Base-by-base conservation (phyloP, 768 basidiomycete species). In the Trametes cubensis region DNA sequence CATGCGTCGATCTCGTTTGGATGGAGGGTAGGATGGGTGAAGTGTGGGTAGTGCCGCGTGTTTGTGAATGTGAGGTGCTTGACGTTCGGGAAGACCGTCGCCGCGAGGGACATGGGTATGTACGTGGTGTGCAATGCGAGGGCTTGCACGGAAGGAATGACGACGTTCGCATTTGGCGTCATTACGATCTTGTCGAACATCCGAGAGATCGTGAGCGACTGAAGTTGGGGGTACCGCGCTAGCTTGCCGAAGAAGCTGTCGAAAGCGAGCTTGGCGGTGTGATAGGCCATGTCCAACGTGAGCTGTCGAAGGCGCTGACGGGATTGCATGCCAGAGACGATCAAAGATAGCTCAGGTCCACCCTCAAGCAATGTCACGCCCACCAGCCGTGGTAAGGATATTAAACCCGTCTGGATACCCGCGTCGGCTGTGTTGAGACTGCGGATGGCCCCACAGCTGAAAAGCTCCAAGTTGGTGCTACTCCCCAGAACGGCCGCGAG, bases 381-480 rank as follows among this genome's bases (percentile, higher is more conserved):
- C 3, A 3, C 23, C 4, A 62, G 47, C 6, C 45, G 20, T 11
- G 23, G n/a, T 6, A 56, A 21, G n/a, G 48, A 17, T 4, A 20
- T 42, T 28, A 62, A 49, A 2, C 20, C 30, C 6, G 41, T 23
- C 11, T 42, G 18, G 15, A 62, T 30, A 20, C 61, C 28, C 20
- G 3, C n/a, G 17, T 56, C 42, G 1, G 48, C 44, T 7, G 25
- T n/a, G 26, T 11, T 20, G 11, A 62, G 23, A 6, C 8, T 25
- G 45, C 42, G 48, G 39, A 63, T 63, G 17, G 50, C 44, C 1
- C 56, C 62, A 28, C 62, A 63, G 42, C 50, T 53, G 62, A 63
- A 63, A 0, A 10, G 38, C 25, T 58, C 18, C 17, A 63, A 49
- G 15, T 42, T 45, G 1, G 10, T 26, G 18, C 50, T 34, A 1